phyloP scores from a whole-genome alignment of 305 asterid species.

The Rubia peregrina region DNA sequence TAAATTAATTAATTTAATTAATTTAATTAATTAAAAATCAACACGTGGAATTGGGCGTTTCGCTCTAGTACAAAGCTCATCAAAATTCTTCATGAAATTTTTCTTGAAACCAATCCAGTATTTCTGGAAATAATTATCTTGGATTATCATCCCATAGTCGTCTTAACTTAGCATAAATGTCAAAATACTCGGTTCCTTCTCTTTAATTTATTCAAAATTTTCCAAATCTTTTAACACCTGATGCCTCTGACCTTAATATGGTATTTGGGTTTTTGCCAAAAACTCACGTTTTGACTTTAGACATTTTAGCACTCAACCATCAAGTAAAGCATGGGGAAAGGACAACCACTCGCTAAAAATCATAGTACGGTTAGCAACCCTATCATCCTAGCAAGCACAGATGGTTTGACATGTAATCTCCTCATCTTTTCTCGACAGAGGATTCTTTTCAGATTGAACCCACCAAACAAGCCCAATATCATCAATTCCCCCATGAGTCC shows the following conservation, averaged over 20 bases:
- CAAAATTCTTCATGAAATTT: slow-evolving; percentile 14
- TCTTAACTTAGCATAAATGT: slow-evolving; percentile 29
- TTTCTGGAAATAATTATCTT: slow-evolving; percentile 13
- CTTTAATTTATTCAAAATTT: slow-evolving; percentile 47
- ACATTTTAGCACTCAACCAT: slow-evolving; percentile 75
- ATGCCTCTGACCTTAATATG: slow-evolving; percentile 65
- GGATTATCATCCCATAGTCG: slow-evolving; percentile 17
- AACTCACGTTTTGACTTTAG: slow-evolving; percentile 37
- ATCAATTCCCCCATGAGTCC: slow-evolving; percentile 56
- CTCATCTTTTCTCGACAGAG: slow-evolving; percentile 62
- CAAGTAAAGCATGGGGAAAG: slow-evolving; percentile 62
- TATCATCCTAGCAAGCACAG: slow-evolving; percentile 85
- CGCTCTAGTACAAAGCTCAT: neutral
- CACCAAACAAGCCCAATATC: slow-evolving; percentile 71
- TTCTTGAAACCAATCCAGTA: slow-evolving; percentile 20
- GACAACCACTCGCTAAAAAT: slow-evolving; percentile 35
- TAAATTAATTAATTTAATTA: too few species aligned
- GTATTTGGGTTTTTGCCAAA: slow-evolving; percentile 60
- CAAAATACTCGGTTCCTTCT: slow-evolving; percentile 38
- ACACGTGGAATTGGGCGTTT: too few species aligned
- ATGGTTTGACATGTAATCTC: slow-evolving; percentile 73
- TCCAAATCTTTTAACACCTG: slow-evolving; percentile 55
- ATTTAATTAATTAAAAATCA: too few species aligned
- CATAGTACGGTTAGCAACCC: slow-evolving; percentile 68
- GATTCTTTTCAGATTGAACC: slow-evolving; percentile 43